A percentile compares a stretch with the other conserved stretches of the same genome.
Evolutionary conservation across 306 rosid genomes (phyloP).

Genomic region (Pueraria montana): DNA sequence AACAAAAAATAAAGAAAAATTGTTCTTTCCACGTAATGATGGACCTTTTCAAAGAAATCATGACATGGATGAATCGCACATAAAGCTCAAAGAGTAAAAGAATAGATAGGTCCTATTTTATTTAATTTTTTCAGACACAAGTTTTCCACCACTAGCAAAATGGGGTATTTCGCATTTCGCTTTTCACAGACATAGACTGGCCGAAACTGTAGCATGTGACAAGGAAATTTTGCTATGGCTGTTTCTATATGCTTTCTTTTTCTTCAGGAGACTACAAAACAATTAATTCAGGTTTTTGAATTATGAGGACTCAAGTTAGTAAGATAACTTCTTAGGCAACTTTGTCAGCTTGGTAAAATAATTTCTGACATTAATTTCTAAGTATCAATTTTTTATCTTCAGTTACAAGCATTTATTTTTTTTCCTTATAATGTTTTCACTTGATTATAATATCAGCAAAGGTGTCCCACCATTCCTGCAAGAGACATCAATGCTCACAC

Average conservation of each 20-base stretch:
- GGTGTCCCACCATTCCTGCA: constrained; percentile 56
- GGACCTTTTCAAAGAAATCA: constrained; percentile 60
- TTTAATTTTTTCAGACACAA: constrained; percentile 49
- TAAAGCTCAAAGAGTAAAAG: constrained; percentile 51
- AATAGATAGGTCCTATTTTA: constrained; percentile 44
- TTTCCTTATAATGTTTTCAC: constrained; percentile 32
- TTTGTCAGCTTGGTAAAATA: constrained; percentile 6
- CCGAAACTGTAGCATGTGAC: constrained; percentile 40
- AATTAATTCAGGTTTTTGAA: constrained; percentile 24
- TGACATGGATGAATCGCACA: constrained; percentile 48
- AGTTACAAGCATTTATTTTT: constrained; percentile 41
- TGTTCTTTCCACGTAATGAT: constrained; percentile 58
- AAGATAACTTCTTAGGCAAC: constrained; percentile 22
- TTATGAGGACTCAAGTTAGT: background rate
- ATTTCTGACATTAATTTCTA: background rate
- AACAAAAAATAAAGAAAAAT: background rate
- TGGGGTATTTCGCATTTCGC: constrained; percentile 51
- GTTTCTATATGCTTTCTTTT: constrained; percentile 44
- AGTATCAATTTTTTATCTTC: constrained; percentile 28
- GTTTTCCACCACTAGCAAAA: constrained; percentile 48
- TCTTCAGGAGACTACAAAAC: constrained; percentile 16
- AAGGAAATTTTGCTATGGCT: constrained; percentile 34
- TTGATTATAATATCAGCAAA: constrained; percentile 41
- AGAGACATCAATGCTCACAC: constrained; percentile 52
- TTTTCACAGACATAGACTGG: constrained; percentile 49